These are phyloP conservation scores for Diutina siamensis DNA, from an alignment of 1,139 yeast species.

Conservation along the genomic window DNA sequence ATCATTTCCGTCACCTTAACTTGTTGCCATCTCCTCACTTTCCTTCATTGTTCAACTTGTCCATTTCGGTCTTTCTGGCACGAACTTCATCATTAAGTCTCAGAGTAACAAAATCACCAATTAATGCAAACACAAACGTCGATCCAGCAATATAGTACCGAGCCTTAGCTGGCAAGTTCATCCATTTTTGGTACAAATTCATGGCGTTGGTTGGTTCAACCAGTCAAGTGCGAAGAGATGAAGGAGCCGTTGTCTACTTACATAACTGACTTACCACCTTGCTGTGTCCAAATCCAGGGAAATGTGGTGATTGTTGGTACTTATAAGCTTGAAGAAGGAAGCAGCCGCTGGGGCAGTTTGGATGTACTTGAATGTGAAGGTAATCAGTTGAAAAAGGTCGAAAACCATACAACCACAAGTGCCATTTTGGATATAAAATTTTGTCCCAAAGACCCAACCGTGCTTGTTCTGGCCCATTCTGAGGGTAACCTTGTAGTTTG, in stretches of 20 bases:
- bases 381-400: slow-evolving; percentile 20
- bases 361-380: slow-evolving; percentile 30
- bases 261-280: slow-evolving; percentile 51
- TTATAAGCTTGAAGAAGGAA: slow-evolving; percentile 51
- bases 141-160: slow-evolving; percentile 44
- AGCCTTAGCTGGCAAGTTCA: slow-evolving; percentile 36
- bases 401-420: slow-evolving; percentile 29
- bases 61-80: slow-evolving; percentile 28
- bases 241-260: neutral
- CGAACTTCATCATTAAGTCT: slow-evolving; percentile 34
- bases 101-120: slow-evolving; percentile 40
- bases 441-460: slow-evolving; percentile 36
- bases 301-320: slow-evolving; percentile 56
- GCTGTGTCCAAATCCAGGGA: slow-evolving; percentile 59
- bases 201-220: slow-evolving; percentile 10
- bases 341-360: slow-evolving; percentile 58
- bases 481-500: slow-evolving; percentile 66
- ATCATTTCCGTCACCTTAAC: no score
- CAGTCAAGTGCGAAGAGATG: neutral
- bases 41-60: slow-evolving; percentile 15
- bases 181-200: slow-evolving; percentile 36
- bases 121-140: slow-evolving; percentile 39
- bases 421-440: slow-evolving; percentile 74
- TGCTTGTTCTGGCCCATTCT: slow-evolving; percentile 62
- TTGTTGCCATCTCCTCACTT: no score